Conservation (phyloP, 768 basidiomycete species). For the Hemileccinum rubropunctum region DNA sequence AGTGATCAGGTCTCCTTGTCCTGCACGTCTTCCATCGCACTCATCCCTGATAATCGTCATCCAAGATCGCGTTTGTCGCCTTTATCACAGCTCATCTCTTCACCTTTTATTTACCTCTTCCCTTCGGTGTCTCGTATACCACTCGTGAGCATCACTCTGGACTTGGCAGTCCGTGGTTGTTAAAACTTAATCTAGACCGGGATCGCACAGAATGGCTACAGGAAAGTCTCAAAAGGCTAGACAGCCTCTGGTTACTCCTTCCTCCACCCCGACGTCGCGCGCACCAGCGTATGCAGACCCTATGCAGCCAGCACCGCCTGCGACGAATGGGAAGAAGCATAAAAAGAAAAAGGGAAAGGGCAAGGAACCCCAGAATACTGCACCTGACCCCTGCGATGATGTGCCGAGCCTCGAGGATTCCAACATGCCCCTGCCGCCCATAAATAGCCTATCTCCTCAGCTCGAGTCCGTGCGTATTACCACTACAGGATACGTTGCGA, state of each 20-base stretch:
- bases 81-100: neutral
- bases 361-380: constrained; percentile 19
- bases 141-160: constrained; percentile 13
- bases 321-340: constrained; percentile 35
- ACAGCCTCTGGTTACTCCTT: constrained; percentile 10
- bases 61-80: constrained; percentile 14
- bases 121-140: constrained; percentile 4
- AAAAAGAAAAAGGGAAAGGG: constrained; percentile 49
- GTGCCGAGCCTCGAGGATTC: constrained; percentile 25
- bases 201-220: constrained; percentile 26
- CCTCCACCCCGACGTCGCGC: constrained; percentile 7
- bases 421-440: constrained; percentile 15
- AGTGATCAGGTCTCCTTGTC: constrained; percentile 28
- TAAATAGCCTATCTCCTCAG: constrained; percentile 42
- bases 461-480: constrained; percentile 48
- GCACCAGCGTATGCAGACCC: constrained; percentile 6
- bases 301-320: constrained; percentile 6
- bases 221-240: constrained; percentile 30
- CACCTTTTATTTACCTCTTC: neutral
- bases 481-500: constrained; percentile 43
- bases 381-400: constrained; percentile 20
- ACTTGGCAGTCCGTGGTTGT: neutral
- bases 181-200: constrained; percentile 18
- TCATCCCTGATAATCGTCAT: constrained; percentile 19
- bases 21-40: constrained; percentile 17